Evolutionary conservation across 768 basidiomycete genomes (phyloP), one percentile per base, ranked within the genome.

Genomic region (Amanita jacksonii): DNA sequence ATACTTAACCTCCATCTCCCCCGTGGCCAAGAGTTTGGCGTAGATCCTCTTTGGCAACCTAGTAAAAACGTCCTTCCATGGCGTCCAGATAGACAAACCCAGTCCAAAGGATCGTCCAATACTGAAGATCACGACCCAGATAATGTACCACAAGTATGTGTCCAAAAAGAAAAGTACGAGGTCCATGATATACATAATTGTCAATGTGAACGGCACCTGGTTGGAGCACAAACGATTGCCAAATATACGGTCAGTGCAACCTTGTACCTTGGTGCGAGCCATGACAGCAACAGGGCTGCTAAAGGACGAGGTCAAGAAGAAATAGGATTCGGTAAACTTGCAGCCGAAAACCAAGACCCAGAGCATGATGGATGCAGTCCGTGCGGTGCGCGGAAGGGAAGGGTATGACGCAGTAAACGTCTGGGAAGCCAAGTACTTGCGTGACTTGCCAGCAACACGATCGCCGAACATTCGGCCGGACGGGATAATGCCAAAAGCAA

Each of bases 141-240:
- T 92, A 69, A 98, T 90, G 68, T 96, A 99, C 96, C 96, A 99
- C 35, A 99, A 68, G 73, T 97, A 99, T 36, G 96, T 99, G 72
- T 99, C 96, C 67, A 99, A 69, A 79, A 99, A 99, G 81, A 98
- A 99, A 53, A 99, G 71, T 46, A 89, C 73, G 52, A 99, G 66
- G 59, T 99, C 96, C 96, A 99, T 98, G 64, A 96, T 62, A 69
- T 94, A 98, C 94, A 98, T 99, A 73, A 97, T 92, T 31, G 93
- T 71, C 48, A 99, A 77, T 0, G 96, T 83, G 66, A 98, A 99
- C 0, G 85, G 78, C 31, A 96, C 86, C 47, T 99, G 96, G 57
- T 96, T 91, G 28, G 77, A 71, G 68, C 96, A 99, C 5, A 98
- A 70, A 5, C 69, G 72, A 43, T 59, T 68, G 12, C 92, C 92